phyloP scores from a whole-genome alignment of 2,329 filamentous ascomycete genomes.

The Botrytis tulipae region DNA sequence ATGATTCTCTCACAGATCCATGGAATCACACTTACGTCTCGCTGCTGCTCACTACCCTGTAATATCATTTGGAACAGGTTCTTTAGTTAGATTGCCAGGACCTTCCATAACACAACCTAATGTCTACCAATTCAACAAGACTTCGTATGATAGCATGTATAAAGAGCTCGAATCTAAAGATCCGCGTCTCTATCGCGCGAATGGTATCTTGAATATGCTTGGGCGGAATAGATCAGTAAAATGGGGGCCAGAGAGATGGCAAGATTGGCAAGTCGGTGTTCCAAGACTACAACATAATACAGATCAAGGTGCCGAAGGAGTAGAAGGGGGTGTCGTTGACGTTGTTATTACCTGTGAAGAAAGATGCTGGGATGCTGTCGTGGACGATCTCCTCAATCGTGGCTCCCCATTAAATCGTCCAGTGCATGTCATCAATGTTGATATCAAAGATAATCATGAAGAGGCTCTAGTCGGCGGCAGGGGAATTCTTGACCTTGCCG shows the following conservation, averaged over 20 bases:
- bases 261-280: slow-evolving; percentile 90
- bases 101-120: slow-evolving; percentile 91
- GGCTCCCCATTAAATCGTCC: slow-evolving; percentile 85
- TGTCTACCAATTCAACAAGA: slow-evolving; percentile 97
- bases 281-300: slow-evolving; percentile 73
- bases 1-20: slow-evolving; percentile 58
- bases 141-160: slow-evolving; percentile 93
- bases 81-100: slow-evolving; percentile 87
- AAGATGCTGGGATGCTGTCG: slow-evolving; percentile 94
- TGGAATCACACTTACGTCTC: slow-evolving; percentile 97
- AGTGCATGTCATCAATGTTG: slow-evolving; percentile 96
- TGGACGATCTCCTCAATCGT: slow-evolving; percentile 86
- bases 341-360: slow-evolving; percentile 97
- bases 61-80: slow-evolving; percentile 96
- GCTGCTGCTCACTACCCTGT: slow-evolving; percentile 88
- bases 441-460: slow-evolving; percentile 98
- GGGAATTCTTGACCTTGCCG: slow-evolving; percentile 88
- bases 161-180: slow-evolving; percentile 87
- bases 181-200: slow-evolving; percentile 79
- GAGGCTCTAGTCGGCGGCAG: slow-evolving; percentile 88
- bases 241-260: slow-evolving; percentile 94
- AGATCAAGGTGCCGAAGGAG: slow-evolving; percentile 75
- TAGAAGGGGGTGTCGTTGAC: slow-evolving; percentile 87
- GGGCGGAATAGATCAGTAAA: slow-evolving; percentile 89
- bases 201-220: slow-evolving; percentile 94